phyloP scores from a whole-genome alignment of 768 basidiomycete genomes.

The Pholiota conissans region DNA sequence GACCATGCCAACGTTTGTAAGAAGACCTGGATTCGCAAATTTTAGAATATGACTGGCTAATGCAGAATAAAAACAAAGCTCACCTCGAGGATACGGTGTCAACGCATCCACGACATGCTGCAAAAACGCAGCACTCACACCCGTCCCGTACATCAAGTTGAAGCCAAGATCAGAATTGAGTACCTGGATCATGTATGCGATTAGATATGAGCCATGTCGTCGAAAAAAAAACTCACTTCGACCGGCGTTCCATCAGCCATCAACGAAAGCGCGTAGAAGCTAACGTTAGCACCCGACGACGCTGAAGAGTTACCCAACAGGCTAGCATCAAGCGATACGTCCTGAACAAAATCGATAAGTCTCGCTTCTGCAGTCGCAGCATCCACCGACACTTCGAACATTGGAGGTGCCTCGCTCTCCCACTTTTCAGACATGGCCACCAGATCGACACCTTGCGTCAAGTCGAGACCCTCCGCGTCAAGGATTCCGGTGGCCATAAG shows the following conservation, averaged over 20 bases:
- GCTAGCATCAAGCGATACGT: slow-evolving; percentile 30
- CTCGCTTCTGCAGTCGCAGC: slow-evolving; percentile 26
- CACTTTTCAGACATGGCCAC: slow-evolving; percentile 31
- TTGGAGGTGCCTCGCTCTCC: slow-evolving; percentile 33
- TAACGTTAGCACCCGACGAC: slow-evolving; percentile 19
- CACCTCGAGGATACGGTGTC: slow-evolving; percentile 43
- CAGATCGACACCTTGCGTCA: slow-evolving; percentile 14
- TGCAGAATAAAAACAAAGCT: slow-evolving; percentile 6
- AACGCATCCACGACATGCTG: slow-evolving; percentile 37
- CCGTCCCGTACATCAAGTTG: slow-evolving; percentile 37
- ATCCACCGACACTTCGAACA: slow-evolving; percentile 37
- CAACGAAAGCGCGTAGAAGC: slow-evolving; percentile 41
- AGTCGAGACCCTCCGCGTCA: neutral
- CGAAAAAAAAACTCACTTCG: slow-evolving; percentile 37
- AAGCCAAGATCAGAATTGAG: slow-evolving; percentile 44
- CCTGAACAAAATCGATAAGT: slow-evolving; percentile 34
- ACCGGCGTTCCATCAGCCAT: slow-evolving; percentile 37
- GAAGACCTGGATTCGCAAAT: slow-evolving; percentile 26
- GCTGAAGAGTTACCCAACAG: slow-evolving; percentile 23
- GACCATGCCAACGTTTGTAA: slow-evolving; percentile 48
- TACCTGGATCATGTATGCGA: slow-evolving; percentile 29
- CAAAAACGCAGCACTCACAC: slow-evolving; percentile 35
- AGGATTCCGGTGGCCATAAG: slow-evolving; percentile 30
- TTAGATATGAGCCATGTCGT: too few relatives aligned
- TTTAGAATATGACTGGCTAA: neutral